Evolutionary conservation across 345 rosid species (phyloP), one percentile per base, ranked within the genome.

Genomic region (Gossypium rotundifolium): DNA sequence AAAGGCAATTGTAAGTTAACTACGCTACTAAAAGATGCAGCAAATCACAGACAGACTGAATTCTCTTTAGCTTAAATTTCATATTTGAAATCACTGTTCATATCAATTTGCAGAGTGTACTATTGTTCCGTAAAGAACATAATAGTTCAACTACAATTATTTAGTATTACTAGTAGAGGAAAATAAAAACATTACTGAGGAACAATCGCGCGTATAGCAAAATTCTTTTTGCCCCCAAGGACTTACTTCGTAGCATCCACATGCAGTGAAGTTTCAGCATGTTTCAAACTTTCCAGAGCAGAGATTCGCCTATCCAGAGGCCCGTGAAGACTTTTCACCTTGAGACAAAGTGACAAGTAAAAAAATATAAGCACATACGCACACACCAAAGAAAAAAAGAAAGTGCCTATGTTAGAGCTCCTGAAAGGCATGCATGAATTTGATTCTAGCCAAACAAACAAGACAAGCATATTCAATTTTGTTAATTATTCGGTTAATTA

Each of bases 301-400:
- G 88, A 87, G 78, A 94, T 88, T 80, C 97, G 85, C 74, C 83
- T 83, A 74, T 94, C 95, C 61, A 94, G 82, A 3, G 97, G 85
- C 42, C 86, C 89, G 4, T 89, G 91, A 55, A 89, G 83, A 29
- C 84, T 76, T 83, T 87, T 86, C 73, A 88, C 89, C 98, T 90
- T 82, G 22, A 74, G 65, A 71, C 75, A 69, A 65, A 74, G 29
- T 18, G 17, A 22, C n/a, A 20, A 40, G 20, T 11, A 44, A 67
- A 53, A 71, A 54, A 18, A 33, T 14, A 67, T 67, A 46, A 67
- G 71, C 20, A 2, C 52, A 20, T 33, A 45, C 11, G 2, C n/a
- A 66, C 23, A 25, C 45, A 11, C 6, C 8, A 3, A 55, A 42
- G 10, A 38, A 18, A 12, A 2, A 3, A 3, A 11, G 9, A 22